Evolutionary conservation across 257 asterid species (phyloP), one percentile per base, ranked within the genome.

Genomic region (Petrea volubilis): DNA sequence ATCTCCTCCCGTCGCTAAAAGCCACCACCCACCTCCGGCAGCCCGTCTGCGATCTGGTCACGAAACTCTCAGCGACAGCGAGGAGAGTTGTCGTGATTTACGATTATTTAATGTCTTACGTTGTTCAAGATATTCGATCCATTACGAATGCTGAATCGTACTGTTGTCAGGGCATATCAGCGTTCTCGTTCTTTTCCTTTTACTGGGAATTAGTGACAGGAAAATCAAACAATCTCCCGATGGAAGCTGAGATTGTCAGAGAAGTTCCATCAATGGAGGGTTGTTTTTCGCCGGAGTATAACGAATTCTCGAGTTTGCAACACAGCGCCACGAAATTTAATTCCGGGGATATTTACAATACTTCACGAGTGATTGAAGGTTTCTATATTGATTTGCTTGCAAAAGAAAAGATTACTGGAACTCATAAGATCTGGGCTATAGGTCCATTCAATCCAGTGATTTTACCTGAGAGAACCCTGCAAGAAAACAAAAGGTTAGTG

Each of bases 151-250:
- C 80, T 0, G 89, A 88, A 38, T 55, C 86, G 0, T 88, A 83
- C 49, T 78, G 84, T 13, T 87, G 87, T 25, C 84, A 70, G 5
- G 53, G 88, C 34, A 18, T 52, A 3, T 73, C 92, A 0, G 90
- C 87, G 4, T 84, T 87, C 17, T 3, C 71, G 0, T 1, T 67
- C 5, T 77, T 38, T 46, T 36, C 78, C 0, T 70, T 79, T 29
- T 0, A 0, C 15, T 80, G 85, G 82, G 83, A 78, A 17, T n/a
- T n/a, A n/a, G 13, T 27, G 2, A 59, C 64, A 10, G 92, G 82
- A 51, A 79, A 75, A 20, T 82, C 80, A 0, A 43, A 31, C 3
- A 31, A 33, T 5, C 20, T 49, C 5, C 68, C 67, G 10, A 9
- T 44, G 18, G 78, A 68, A 2, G 79, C 56, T 0, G 57, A 13